Percentiles rank a stretch among this genome's conserved stretches.
phyloP scores from a whole-genome alignment of 2,329 filamentous ascomycete genomes.

The Chaetomiaceae sp. region DNA sequence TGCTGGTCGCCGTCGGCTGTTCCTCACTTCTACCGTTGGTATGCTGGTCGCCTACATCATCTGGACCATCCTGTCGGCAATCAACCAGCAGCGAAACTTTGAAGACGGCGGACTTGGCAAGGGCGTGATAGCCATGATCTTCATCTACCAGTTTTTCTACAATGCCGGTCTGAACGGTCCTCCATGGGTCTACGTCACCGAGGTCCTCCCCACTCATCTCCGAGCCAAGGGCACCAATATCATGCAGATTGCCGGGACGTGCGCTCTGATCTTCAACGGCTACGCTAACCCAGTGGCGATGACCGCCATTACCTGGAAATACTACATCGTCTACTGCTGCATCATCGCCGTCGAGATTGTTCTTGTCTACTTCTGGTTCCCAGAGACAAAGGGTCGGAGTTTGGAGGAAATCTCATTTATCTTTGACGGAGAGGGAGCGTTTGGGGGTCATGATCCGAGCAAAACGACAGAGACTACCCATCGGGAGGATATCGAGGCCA shows the following conservation, averaged over 20 bases:
- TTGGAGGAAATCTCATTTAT: not conserved
- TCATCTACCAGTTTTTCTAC: not conserved
- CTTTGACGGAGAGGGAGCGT: not conserved
- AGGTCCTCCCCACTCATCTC: conserved; percentile 27
- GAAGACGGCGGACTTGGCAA: not conserved
- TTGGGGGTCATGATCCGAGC: not conserved
- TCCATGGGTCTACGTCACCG: not conserved
- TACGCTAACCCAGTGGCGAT: conserved; percentile 25
- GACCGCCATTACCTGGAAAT: conserved; percentile 22
- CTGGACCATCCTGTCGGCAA: not conserved
- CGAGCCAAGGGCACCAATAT: conserved; percentile 18
- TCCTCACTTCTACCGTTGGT: not conserved
- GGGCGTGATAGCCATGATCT: not conserved
- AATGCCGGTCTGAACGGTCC: not conserved
- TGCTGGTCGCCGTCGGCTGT: not conserved
- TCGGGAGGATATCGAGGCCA: too few relatives aligned
- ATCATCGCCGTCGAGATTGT: conserved; percentile 16
- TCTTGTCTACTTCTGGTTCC: not conserved
- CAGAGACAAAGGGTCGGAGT: not conserved
- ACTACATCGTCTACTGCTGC: conserved; percentile 23
- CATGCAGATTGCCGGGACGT: not conserved
- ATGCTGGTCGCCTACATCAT: not conserved
- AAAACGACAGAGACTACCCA: too few relatives aligned
- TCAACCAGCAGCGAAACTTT: too few relatives aligned
- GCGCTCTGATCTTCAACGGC: conserved; percentile 19